Conservation (phyloP, 179 eudicot species). For the Beta lomatogona region DNA sequence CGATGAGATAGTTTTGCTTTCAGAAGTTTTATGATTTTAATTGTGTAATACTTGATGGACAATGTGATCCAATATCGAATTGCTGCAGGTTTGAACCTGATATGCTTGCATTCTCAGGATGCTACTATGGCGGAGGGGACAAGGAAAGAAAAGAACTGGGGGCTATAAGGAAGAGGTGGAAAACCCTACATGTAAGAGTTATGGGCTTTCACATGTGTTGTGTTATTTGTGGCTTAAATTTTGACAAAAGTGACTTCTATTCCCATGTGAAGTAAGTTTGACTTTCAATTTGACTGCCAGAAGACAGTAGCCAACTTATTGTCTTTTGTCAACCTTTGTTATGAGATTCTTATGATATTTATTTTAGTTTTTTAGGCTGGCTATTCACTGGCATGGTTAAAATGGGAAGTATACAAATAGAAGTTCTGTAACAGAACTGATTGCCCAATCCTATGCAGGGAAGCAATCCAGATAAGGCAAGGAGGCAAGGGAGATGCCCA, state of each 20-base stretch:
- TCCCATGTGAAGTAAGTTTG: neutral
- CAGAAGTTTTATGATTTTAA: constrained; percentile 2
- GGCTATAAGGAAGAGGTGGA: constrained; percentile 89
- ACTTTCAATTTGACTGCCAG: neutral
- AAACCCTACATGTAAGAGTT: constrained; percentile 87
- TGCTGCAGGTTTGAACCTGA: constrained; percentile 93
- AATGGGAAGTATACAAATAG: neutral
- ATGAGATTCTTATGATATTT: neutral
- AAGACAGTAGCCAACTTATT: constrained; percentile 12
- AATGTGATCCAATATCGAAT: constrained; percentile 21
- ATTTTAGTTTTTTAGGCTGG: neutral
- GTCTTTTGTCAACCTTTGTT: neutral
- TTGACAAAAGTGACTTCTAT: neutral
- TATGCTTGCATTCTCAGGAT: constrained; percentile 99
- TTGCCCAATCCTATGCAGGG: constrained; percentile 45
- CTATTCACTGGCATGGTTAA: neutral
- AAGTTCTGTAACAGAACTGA: constrained; percentile 12
- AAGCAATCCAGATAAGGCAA: constrained; percentile 77
- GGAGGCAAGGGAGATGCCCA: constrained; percentile 97
- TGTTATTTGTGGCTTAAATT: neutral
- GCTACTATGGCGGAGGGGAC: constrained; percentile 98
- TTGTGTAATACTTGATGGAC: constrained; percentile 3
- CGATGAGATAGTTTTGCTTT: neutral
- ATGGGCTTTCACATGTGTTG: constrained; percentile 7
- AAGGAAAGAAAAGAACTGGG: constrained; percentile 80